Conservation (phyloP, 2,329 filamentous ascomycete genomes). For the Pseudogymnoascus sp. region DNA sequence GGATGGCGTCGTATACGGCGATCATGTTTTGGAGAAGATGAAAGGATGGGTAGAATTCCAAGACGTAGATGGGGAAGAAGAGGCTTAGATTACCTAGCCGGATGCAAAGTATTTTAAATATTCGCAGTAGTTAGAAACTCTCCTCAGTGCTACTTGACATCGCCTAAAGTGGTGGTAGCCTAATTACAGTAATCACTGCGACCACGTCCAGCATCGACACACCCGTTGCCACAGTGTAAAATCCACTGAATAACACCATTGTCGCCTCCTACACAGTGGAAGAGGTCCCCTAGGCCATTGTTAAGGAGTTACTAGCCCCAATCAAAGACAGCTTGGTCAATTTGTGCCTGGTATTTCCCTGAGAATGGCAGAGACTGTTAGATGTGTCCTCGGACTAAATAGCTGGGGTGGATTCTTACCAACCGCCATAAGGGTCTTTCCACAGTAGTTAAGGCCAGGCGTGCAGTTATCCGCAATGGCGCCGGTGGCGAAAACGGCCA, state of each 20-base stretch:
- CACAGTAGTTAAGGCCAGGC: not conserved
- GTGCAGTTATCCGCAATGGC: not conserved
- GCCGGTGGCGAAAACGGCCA: not conserved
- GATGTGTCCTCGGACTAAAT: not conserved
- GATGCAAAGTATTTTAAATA: not conserved
- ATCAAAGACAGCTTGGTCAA: not conserved
- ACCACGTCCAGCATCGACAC: not conserved
- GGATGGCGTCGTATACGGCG: conserved; percentile 34
- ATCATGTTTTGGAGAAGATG: conserved; percentile 40
- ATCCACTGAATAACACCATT: not conserved
- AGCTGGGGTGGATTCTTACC: not conserved
- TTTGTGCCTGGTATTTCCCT: not conserved
- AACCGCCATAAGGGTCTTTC: not conserved
- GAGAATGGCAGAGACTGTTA: not conserved
- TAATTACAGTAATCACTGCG: not conserved
- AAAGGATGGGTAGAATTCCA: conserved; percentile 40
- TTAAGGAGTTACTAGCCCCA: not conserved
- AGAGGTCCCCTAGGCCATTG: not conserved
- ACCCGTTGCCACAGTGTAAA: not conserved
- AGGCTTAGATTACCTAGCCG: not conserved
- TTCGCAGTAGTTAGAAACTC: not conserved
- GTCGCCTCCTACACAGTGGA: not conserved
- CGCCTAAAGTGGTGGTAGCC: not conserved
- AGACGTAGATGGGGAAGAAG: conserved; percentile 22
- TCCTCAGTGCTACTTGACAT: not conserved